Evolutionary conservation across 805 yeast genomes (phyloP), one percentile per base, ranked within the genome.

Genomic region (Candida yuanshanica): DNA sequence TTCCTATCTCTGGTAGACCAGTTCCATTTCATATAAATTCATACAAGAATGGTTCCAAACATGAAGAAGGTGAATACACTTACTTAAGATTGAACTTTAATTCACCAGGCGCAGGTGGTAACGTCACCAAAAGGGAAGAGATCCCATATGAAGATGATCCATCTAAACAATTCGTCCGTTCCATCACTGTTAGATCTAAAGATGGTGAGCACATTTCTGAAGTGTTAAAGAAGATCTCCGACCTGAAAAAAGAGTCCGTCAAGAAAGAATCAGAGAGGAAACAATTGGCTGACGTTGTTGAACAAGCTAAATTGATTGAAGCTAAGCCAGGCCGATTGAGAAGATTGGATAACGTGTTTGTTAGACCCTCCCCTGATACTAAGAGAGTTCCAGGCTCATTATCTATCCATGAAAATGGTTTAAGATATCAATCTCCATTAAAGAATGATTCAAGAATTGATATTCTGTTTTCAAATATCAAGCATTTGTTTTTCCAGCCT

Each of bases 21-120:
- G 98, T 93, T 39, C 99, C 99, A 20, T 91, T 93, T 72, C 99
- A 91, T 62, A 89, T 91, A 58, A 88, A 88, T 61, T 72, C 97
- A 4, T 90, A 85, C 67, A 91, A 90, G 57, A 90, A 87, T 59
- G 98, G 96, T 37, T 84, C 95, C 10, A 90, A 89, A 57, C 87
- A 83, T 49, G 99, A 93, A 57, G 98, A 93, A 69, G 98, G 97
- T 39, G 97, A 90, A 51, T 89, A 77, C 62, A 89, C 96, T 1
- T 90, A 86, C 58, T 61, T 91, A 55, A 79, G 99, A 63, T 72
- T 91, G 57, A 91, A 91, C 61, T 88, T 91, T 72, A 81, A 90
- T 61, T 82, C 96, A 2, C 98, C 99, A 1, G 97, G 96, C 55
- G 78, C 77, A 34, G 85, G 85, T 46, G 87, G 87, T 43, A 74